Conservation (phyloP, 345 rosid species). For the Garcia nutans region DNA sequence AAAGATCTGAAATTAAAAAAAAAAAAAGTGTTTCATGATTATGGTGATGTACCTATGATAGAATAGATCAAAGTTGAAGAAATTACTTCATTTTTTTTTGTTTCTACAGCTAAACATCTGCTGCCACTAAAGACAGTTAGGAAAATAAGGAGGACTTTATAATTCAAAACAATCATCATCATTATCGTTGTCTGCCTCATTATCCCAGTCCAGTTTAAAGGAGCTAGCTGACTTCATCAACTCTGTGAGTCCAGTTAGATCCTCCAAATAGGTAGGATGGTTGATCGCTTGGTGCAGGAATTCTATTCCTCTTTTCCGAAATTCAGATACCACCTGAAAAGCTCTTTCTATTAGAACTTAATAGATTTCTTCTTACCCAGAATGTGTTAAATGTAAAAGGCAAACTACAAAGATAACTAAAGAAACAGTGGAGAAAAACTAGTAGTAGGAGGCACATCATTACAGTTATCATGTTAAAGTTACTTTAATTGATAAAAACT, state of each 20-base stretch:
- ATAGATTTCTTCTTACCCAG: too few species aligned
- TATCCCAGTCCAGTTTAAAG: conserved; percentile 71
- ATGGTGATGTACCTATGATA: too few species aligned
- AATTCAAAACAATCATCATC: conserved; percentile 43
- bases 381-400: too few species aligned
- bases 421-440: background rate
- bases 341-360: conserved; percentile 3
- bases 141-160: conserved; percentile 8
- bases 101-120: conserved; percentile 17
- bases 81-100: background rate
- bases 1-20: too few species aligned
- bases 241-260: conserved; percentile 87
- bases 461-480: background rate
- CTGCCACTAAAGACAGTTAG: background rate
- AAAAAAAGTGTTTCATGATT: too few species aligned
- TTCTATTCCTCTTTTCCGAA: conserved; percentile 56
- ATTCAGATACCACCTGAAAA: conserved; percentile 75
- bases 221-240: conserved; percentile 68
- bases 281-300: conserved; percentile 83
- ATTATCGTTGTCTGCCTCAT: conserved; percentile 38
- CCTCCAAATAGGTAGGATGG: conserved; percentile 91
- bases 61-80: background rate
- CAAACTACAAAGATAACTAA: background rate
- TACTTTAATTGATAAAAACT: background rate
- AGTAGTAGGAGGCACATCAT: background rate